Conservation (phyloP, 1,284 basidiomycete genomes). For the Papiliotrema flavescens region DNA sequence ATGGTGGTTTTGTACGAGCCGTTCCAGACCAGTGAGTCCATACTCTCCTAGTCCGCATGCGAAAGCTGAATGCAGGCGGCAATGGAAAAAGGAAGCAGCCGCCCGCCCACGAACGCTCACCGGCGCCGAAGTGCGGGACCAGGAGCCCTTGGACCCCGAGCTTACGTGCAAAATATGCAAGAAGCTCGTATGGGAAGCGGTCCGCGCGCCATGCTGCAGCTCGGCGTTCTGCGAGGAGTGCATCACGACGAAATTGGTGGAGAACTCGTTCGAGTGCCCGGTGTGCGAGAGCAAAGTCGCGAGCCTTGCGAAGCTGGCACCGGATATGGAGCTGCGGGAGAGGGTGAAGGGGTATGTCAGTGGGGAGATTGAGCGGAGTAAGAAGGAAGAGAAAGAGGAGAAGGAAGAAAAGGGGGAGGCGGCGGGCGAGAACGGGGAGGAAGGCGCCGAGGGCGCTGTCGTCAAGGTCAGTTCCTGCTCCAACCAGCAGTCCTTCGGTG, state of each 20-base stretch:
- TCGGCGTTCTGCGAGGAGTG: constrained; percentile 92
- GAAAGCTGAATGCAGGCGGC: constrained; percentile 15
- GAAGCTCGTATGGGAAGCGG: constrained; percentile 82
- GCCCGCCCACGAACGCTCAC: constrained; percentile 73
- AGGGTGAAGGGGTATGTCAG: constrained; percentile 77
- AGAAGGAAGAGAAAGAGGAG: constrained; percentile 54
- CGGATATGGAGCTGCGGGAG: constrained; percentile 72
- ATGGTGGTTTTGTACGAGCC: constrained; percentile 92
- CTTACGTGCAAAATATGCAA: constrained; percentile 84
- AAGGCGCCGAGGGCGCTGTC: constrained; percentile 1
- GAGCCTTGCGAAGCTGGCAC: constrained; percentile 74
- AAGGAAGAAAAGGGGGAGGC: constrained; percentile 41
- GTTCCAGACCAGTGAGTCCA: constrained; percentile 79
- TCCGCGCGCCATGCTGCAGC: constrained; percentile 85
- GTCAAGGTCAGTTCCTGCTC: constrained; percentile 7
- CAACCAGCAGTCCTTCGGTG: too few species aligned
- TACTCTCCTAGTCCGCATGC: not conserved
- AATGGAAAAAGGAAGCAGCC: constrained; percentile 81
- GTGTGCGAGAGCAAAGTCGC: constrained; percentile 79
- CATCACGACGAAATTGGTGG: constrained; percentile 82
- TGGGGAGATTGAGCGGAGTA: constrained; percentile 75
- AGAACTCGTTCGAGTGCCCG: constrained; percentile 88
- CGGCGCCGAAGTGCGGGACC: constrained; percentile 76
- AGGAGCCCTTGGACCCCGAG: constrained; percentile 67
- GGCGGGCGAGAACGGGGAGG: constrained; percentile 1